Evolutionary conservation across 75 land plant species (phyloP).

Genomic region (Cryptomeria japonica): DNA sequence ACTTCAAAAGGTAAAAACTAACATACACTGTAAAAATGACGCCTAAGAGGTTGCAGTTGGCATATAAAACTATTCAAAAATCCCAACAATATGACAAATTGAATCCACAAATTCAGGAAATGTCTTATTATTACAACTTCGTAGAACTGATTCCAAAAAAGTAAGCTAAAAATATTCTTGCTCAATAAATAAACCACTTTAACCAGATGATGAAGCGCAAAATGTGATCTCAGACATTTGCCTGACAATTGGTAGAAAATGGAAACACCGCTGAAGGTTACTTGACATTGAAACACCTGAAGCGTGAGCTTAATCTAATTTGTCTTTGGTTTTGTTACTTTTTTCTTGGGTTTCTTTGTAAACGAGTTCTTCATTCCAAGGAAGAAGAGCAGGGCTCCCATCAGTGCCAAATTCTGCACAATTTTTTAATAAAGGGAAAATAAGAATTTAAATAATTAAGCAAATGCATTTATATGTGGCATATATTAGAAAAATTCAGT

Average conservation of each 20-base stretch:
- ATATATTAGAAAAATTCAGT: not conserved
- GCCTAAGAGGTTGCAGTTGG: not conserved
- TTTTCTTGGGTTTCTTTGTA: conserved; percentile 61
- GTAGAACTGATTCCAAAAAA: not conserved
- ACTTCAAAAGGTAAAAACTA: not conserved
- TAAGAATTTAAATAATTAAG: not conserved
- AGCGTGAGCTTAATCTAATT: conserved; percentile 12
- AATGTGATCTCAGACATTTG: conserved; percentile 13
- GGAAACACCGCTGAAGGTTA: not conserved
- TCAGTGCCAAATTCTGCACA: conserved; percentile 72
- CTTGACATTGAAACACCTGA: not conserved
- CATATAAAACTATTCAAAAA: not conserved
- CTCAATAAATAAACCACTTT: conserved; percentile 2
- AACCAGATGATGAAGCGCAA: not conserved
- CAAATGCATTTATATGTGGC: not conserved
- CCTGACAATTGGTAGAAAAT: conserved; percentile 9
- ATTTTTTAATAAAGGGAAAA: not conserved
- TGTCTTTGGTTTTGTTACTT: conserved; percentile 57
- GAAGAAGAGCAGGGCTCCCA: conserved; percentile 82
- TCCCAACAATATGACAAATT: not conserved
- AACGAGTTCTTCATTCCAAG: conserved; percentile 85
- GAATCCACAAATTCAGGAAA: conserved; percentile 6
- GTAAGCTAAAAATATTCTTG: conserved; percentile 1
- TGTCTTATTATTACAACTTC: conserved; percentile 3
- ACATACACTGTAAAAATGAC: not conserved